These are phyloP conservation scores for Aspergillus costaricaensis DNA, from an alignment of 2,329 filamentous ascomycete genomes.

Conservation along the genomic window DNA sequence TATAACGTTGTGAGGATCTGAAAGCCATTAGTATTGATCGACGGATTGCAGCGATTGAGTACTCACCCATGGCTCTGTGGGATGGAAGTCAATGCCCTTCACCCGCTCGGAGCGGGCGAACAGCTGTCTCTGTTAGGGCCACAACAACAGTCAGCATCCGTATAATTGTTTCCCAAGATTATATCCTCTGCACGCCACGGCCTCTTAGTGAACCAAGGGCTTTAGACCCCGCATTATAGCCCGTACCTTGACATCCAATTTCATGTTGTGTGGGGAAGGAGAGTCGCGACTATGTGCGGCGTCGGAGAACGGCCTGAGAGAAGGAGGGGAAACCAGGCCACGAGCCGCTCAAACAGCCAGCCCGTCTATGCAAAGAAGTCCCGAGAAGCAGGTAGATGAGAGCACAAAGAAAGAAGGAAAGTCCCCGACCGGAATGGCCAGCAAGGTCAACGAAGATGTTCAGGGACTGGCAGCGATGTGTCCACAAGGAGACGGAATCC, in stretches of 20 bases:
- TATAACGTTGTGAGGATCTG: conserved; percentile 88
- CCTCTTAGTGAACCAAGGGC: not conserved
- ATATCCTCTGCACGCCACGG: conserved; percentile 1
- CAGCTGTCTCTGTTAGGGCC: conserved; percentile 66
- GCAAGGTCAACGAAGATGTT: conserved; percentile 15
- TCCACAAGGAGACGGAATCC: conserved; percentile 37
- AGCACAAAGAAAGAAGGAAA: conserved; percentile 14
- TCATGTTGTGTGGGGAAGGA: conserved; percentile 50
- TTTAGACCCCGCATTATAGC: conserved; percentile 7
- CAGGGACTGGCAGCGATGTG: conserved; percentile 32
- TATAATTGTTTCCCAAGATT: conserved; percentile 8
- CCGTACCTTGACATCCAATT: conserved; percentile 62
- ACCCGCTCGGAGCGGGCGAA: conserved; percentile 92
- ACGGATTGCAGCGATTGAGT: conserved; percentile 6
- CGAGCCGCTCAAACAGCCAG: conserved; percentile 38
- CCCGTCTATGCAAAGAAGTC: conserved; percentile 18
- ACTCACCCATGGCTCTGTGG: conserved; percentile 88
- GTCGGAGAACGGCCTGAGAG: conserved; percentile 32
- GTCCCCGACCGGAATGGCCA: conserved; percentile 24
- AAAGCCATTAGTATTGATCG: conserved; percentile 25
- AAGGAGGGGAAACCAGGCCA: conserved; percentile 33
- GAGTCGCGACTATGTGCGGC: conserved; percentile 38
- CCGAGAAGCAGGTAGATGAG: conserved; percentile 11
- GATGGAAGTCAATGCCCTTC: conserved; percentile 96
- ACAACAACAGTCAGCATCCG: conserved; percentile 43